Evolutionary conservation across 2,329 filamentous ascomycete species (phyloP), one percentile per base, ranked within the genome.

Genomic region (Diaporthe batatas): DNA sequence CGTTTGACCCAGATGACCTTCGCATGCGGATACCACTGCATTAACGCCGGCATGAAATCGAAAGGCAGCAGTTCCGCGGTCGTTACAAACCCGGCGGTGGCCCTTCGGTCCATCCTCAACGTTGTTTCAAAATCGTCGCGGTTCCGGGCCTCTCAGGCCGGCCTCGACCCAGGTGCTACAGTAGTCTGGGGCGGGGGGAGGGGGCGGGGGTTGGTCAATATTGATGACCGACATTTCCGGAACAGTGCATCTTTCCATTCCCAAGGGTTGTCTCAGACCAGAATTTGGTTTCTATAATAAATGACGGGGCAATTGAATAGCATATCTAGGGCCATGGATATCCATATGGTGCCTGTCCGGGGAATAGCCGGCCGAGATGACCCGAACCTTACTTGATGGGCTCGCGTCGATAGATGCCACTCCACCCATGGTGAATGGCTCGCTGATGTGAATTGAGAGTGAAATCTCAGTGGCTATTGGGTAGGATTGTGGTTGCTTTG

Each of bases 121-220:
- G 75, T 76, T 36, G 65, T n/a, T 25, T 76, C 72, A 25, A 68
- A 76, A 25, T 78, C 74, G 11, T 77, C 78, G 0, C 74, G 74
- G 2, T 76, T 59, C 18, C 76, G 72, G 14, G 77, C 76, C 21
- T 76, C 55, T 62, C 78, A 78, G 2, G 78, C 78, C 12, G n/a
- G n/a, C n/a, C n/a, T 76, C 73, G 39, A 78, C 75, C 77, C 76
- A 79, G 0, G 70, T 74, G 6, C 62, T 54, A 42, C 75, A 78
- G 25, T 76, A 78, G 12, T 75, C 75, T 36, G 10, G 8, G 7
- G 1, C n/a, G n/a, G n/a, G n/a, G n/a, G n/a, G n/a, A n/a, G n/a
- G n/a, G n/a, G n/a, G n/a, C n/a, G n/a, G 3, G 34, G 12, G 3
- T 11, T 11, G 12, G 3, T 36, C 12, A 36, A 8, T 7, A 36